phyloP scores from a whole-genome alignment of 2,329 filamentous ascomycete species.

The Rosellinia necatrix region DNA sequence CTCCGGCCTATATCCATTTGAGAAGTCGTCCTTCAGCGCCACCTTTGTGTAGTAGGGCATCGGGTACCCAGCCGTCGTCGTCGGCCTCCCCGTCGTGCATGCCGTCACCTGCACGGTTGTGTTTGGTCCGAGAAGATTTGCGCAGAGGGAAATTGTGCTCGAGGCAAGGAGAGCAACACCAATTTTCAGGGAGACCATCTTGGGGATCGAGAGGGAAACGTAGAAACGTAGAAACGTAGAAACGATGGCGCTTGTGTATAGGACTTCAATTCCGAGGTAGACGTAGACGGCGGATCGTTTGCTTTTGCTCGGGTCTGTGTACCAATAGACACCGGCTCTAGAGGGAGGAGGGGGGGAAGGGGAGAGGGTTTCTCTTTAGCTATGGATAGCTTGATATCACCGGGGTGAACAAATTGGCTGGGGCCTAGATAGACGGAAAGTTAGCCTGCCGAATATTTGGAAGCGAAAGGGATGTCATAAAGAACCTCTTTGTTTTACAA shows the following conservation, averaged over 20 bases:
- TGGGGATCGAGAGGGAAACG: not conserved
- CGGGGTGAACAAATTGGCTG: no score
- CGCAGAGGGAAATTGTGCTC: slow-evolving; percentile 18
- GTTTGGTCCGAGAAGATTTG: slow-evolving; percentile 17
- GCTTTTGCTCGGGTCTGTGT: no score
- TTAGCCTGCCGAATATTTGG: no score
- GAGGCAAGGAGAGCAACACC: slow-evolving; percentile 2
- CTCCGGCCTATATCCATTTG: slow-evolving; percentile 35
- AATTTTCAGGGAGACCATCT: slow-evolving; percentile 8
- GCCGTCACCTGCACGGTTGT: slow-evolving; percentile 13
- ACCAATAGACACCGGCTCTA: no score
- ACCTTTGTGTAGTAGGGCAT: slow-evolving; percentile 37
- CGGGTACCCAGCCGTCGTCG: slow-evolving; percentile 39
- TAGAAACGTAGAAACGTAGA: not conserved
- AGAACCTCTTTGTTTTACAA: no score
- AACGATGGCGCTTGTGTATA: not conserved
- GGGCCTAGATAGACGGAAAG: no score
- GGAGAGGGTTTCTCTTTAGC: no score
- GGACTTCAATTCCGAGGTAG: no score
- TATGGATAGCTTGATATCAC: no score
- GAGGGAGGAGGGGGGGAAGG: no score
- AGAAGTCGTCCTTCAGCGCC: slow-evolving; percentile 28
- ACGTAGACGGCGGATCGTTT: no score
- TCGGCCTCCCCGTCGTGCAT: slow-evolving; percentile 35
- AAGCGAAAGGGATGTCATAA: no score